Base-by-base conservation (phyloP, 148 eudicot species). In the Fallopia convolvulus region DNA sequence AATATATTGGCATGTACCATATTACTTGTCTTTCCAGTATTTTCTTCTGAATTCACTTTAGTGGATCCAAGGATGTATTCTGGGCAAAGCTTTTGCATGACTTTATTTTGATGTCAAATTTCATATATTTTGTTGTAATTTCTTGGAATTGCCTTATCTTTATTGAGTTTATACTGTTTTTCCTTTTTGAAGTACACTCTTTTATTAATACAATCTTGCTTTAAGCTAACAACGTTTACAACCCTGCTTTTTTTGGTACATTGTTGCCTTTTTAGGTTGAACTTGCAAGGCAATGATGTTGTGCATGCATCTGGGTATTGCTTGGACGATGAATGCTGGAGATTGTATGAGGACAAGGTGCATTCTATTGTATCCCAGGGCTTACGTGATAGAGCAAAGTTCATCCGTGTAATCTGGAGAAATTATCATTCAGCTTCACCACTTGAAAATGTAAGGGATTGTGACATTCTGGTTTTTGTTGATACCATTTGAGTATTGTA, bases 251-350 rank as follows among this genome's bases (percentile, higher is more conserved):
- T 44, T 41, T 18, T 49, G 47, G 61, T 30, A n/a, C 21, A 10
- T 49, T 26, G 30, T 68, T 81, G 55, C 32, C 76, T 23, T 68
- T 75, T 75, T 75, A 95, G 99, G 81, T 83, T 95, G 87, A 90
- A 87, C 78, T 84, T 95, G 86, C 91, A 88, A 85, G 97, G 92
- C 81, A 85, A 77, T 33, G 73, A 46, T 75, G 84, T 78, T 76
- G 83, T 89, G 58, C 56, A 63, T 79, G 83, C 83, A 60, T 86
- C 82, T 39, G 94, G 94, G 78, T 92, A 85, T 79, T 90, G 97
- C 77, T 78, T 75, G 83, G 96, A 95, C 32, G 86, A 91, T 79
- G 99, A 95, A 84, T 92, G 94, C 83, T 95, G 99, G 99, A 91
- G 99, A 85, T 50, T 81, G 58, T 92, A 85, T 71, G 99, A 95